Evolutionary conservation across 345 rosid genomes (phyloP).

Genomic region (Odontarrhena argentea): DNA sequence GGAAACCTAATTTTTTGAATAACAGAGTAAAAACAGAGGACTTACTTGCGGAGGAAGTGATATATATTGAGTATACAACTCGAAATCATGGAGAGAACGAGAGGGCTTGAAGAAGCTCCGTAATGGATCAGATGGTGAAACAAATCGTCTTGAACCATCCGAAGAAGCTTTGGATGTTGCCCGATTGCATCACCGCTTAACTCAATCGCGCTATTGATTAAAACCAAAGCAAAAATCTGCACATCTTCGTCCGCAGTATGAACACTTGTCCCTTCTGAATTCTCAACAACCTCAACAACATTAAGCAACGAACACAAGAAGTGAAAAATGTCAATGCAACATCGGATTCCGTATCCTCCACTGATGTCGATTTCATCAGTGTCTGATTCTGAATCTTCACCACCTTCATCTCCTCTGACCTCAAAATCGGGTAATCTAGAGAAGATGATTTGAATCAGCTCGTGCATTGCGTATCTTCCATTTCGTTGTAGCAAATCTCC

Average conservation of each 20-base stretch:
- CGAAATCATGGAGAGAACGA: slow-evolving; percentile 82
- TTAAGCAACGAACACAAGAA: slow-evolving; percentile 80
- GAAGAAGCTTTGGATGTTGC: slow-evolving; percentile 68
- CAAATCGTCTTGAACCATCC: slow-evolving; percentile 81
- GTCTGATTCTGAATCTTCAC: slow-evolving; percentile 68
- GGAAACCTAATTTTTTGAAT: too few species aligned
- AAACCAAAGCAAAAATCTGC: slow-evolving; percentile 54
- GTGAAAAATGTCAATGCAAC: slow-evolving; percentile 79
- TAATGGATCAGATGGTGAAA: slow-evolving; percentile 89
- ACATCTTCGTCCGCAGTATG: slow-evolving; percentile 72
- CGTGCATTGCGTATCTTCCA: slow-evolving; percentile 82
- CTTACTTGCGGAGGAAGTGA: slow-evolving; percentile 80
- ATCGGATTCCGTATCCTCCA: slow-evolving; percentile 66
- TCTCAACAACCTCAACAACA: slow-evolving; percentile 67
- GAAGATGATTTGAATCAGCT: slow-evolving; percentile 73
- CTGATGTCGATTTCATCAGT: slow-evolving; percentile 53
- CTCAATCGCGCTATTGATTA: slow-evolving; percentile 77
- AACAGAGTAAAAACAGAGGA: background rate
- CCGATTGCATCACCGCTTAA: slow-evolving; percentile 79
- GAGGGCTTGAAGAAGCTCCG: slow-evolving; percentile 71
- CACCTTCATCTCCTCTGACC: slow-evolving; percentile 44
- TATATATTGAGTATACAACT: slow-evolving; percentile 83
- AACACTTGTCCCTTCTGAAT: slow-evolving; percentile 51
- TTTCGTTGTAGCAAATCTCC: slow-evolving; percentile 85
- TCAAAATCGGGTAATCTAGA: slow-evolving; percentile 68